phyloP scores from a whole-genome alignment of 352 stramenopile species.

The Pilasporangium apinafurcum region DNA sequence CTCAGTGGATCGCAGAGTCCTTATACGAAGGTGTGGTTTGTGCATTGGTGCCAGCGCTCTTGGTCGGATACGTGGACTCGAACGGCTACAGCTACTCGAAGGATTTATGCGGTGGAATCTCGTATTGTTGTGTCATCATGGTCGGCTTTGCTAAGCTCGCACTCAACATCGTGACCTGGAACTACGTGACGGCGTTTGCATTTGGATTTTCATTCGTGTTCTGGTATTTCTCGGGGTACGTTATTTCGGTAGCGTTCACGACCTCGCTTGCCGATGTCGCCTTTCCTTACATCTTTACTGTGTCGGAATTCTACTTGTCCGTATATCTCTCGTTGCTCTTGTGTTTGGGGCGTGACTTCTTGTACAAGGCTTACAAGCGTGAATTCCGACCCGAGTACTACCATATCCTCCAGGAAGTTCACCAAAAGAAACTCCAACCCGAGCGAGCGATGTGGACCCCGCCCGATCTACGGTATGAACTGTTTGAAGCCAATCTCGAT shows the following conservation, averaged over 20 bases:
- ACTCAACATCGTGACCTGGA: constrained; percentile 83
- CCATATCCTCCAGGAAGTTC: constrained; percentile 79
- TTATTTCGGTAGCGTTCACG: constrained; percentile 57
- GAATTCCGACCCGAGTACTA: constrained; percentile 84
- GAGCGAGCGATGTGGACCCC: constrained; percentile 55
- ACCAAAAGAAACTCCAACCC: constrained; percentile 28
- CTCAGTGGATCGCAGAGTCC: constrained; percentile 74
- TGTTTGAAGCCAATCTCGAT: constrained; percentile 60
- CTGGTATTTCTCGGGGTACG: constrained; percentile 61
- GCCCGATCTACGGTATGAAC: constrained; percentile 57
- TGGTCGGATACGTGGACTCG: constrained; percentile 58
- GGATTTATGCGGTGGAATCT: constrained; percentile 61
- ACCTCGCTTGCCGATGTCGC: constrained; percentile 55
- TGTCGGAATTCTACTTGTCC: constrained; percentile 76
- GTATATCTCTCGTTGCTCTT: constrained; percentile 66
- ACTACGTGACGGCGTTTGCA: constrained; percentile 42
- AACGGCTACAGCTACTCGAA: constrained; percentile 53
- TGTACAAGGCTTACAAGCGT: constrained; percentile 83
- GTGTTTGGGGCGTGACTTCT: constrained; percentile 69
- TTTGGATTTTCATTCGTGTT: constrained; percentile 65
- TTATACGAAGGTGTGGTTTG: constrained; percentile 75
- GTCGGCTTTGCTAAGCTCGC: constrained; percentile 76
- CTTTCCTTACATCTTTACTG: constrained; percentile 71
- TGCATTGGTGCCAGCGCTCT: constrained; percentile 53
- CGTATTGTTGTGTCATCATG: constrained; percentile 77